Evolutionary conservation across 305 asterid genomes (phyloP).

Genomic region (Fraxinus sp.): DNA sequence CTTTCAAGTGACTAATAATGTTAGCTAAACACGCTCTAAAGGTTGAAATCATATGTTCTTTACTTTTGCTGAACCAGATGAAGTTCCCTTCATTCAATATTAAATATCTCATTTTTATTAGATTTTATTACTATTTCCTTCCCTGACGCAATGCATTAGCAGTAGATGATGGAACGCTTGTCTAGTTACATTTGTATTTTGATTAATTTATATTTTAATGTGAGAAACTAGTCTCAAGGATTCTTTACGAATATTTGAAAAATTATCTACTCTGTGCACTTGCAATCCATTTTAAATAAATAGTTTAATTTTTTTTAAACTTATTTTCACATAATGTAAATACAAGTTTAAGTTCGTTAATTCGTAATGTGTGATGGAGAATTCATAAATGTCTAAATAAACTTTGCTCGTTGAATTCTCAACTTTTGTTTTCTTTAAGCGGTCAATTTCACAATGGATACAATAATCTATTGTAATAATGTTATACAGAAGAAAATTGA

Average conservation of each 20-base stretch:
- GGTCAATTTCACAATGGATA: too few species aligned
- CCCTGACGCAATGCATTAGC: not conserved
- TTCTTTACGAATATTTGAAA: not conserved
- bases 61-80: not conserved
- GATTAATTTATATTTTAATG: not conserved
- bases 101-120: too few species aligned
- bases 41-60: not conserved
- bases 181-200: not conserved
- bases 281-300: not conserved
- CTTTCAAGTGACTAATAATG: too few species aligned
- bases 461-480: too few species aligned
- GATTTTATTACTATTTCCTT: not conserved
- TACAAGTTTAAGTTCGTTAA: too few species aligned
- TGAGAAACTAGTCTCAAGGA: not conserved
- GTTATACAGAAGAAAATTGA: too few species aligned
- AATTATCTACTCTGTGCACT: not conserved
- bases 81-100: not conserved
- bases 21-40: too few species aligned
- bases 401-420: too few species aligned
- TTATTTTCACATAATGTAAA: not conserved
- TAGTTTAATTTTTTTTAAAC: too few species aligned
- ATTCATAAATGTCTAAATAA: too few species aligned
- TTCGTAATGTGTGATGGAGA: too few species aligned
- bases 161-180: not conserved
- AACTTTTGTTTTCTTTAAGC: too few species aligned